These are phyloP conservation scores for Clarkia xantiana DNA, from an alignment of 345 rosid species.

Conservation along the genomic window DNA sequence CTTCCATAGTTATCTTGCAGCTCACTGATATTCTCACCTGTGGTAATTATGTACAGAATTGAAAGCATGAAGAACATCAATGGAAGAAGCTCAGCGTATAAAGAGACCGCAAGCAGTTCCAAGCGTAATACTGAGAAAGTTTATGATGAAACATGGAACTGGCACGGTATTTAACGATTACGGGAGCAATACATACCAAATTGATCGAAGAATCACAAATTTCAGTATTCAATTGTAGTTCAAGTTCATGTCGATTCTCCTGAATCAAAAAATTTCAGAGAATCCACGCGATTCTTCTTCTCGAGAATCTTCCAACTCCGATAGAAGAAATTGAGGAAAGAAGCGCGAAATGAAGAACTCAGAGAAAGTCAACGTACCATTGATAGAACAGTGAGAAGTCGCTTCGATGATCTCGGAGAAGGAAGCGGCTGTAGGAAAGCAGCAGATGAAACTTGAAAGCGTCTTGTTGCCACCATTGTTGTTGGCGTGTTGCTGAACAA, in stretches of 20 bases:
- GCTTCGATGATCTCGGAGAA: neutral
- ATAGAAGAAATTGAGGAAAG: neutral
- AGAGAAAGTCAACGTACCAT: slow-evolving; percentile 13
- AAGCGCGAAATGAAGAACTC: neutral
- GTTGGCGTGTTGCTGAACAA: too few species aligned
- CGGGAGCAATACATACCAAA: too few species aligned
- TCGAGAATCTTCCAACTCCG: neutral
- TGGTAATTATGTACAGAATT: slow-evolving; percentile 32
- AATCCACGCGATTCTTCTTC: neutral
- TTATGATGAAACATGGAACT: too few species aligned
- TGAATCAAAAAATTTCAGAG: neutral
- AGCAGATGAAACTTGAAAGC: slow-evolving; percentile 10
- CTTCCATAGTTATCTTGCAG: slow-evolving; percentile 69
- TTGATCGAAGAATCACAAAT: too few species aligned
- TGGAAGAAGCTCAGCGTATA: too few species aligned
- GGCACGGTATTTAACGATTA: too few species aligned
- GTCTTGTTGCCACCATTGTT: neutral
- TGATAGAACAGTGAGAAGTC: slow-evolving; percentile 28
- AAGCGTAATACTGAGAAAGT: too few species aligned
- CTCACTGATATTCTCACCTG: slow-evolving; percentile 60
- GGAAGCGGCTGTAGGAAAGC: slow-evolving; percentile 8
- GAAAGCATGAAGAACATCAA: too few species aligned
- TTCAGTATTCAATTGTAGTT: too few species aligned
- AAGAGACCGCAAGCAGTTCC: too few species aligned
- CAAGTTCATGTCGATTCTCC: too few species aligned